Percentiles rank a stretch among this genome's conserved stretches.
Evolutionary conservation across 176 grass and related monocot species (phyloP).

Genomic region (Carex cristatella): DNA sequence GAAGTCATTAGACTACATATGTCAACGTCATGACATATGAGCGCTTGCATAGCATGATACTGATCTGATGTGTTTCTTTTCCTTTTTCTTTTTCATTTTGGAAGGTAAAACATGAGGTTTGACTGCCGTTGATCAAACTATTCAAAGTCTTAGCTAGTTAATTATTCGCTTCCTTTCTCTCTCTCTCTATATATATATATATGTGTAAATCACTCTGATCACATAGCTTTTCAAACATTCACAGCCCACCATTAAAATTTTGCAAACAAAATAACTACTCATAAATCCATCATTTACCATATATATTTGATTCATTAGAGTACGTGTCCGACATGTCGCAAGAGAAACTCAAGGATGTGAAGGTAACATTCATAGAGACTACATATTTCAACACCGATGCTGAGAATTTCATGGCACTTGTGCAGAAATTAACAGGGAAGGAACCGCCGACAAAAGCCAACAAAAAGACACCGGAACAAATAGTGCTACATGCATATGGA

Average conservation of each 20-base stretch:
- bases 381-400: not conserved
- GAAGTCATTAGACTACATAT: no score
- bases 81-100: not conserved
- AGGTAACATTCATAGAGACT: not conserved
- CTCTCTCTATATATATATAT: not conserved
- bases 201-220: not conserved
- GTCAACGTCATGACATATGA: not conserved
- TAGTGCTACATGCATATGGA: not conserved
- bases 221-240: not conserved
- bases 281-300: not conserved
- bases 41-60: not conserved
- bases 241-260: not conserved
- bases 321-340: not conserved
- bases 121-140: not conserved
- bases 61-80: not conserved
- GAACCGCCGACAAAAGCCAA: not conserved
- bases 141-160: not conserved
- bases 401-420: not conserved
- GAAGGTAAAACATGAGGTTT: not conserved
- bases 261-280: not conserved
- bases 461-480: not conserved
- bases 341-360: not conserved
- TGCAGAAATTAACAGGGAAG: conserved; percentile 13
- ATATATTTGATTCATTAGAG: not conserved
- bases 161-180: not conserved